Evolutionary conservation across 1,139 yeast genomes (phyloP).

Genomic region (Scheffersomyces insectosa): DNA sequence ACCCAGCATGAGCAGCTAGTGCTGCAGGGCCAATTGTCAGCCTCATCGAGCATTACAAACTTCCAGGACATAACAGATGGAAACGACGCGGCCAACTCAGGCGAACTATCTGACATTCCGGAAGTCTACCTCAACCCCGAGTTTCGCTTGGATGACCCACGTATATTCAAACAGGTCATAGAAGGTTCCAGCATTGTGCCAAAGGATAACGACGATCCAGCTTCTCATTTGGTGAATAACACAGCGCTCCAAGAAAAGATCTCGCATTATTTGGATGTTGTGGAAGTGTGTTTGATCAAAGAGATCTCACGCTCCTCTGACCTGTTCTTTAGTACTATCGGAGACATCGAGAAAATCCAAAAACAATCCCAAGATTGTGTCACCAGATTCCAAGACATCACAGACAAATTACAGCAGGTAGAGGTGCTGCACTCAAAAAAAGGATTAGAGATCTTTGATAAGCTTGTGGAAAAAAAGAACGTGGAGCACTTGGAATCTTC

Average conservation of each 20-base stretch:
- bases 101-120: conserved; percentile 52
- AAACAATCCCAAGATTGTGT: conserved; percentile 56
- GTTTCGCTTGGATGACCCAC: conserved; percentile 85
- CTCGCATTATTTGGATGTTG: conserved; percentile 79
- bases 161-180: conserved; percentile 74
- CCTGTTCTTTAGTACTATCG: conserved; percentile 81
- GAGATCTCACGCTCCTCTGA: conserved; percentile 85
- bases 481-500: conserved; percentile 64
- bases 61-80: conserved; percentile 11
- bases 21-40: conserved; percentile 19
- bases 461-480: conserved; percentile 57
- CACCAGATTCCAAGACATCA: conserved; percentile 46
- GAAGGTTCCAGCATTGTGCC: conserved; percentile 49
- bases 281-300: conserved; percentile 75
- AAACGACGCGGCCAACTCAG: conserved; percentile 5
- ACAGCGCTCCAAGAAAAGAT: conserved; percentile 74
- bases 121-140: conserved; percentile 62
- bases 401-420: conserved; percentile 38
- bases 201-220: conserved; percentile 17
- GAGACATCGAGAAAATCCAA: conserved; percentile 68
- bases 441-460: conserved; percentile 54
- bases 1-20: conserved; percentile 21
- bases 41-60: conserved; percentile 13
- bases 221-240: conserved; percentile 31
- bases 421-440: conserved; percentile 52